Evolutionary conservation across 805 yeast genomes (phyloP), one percentile per base, ranked within the genome.

Genomic region (Wickerhamomyces silvicola): DNA sequence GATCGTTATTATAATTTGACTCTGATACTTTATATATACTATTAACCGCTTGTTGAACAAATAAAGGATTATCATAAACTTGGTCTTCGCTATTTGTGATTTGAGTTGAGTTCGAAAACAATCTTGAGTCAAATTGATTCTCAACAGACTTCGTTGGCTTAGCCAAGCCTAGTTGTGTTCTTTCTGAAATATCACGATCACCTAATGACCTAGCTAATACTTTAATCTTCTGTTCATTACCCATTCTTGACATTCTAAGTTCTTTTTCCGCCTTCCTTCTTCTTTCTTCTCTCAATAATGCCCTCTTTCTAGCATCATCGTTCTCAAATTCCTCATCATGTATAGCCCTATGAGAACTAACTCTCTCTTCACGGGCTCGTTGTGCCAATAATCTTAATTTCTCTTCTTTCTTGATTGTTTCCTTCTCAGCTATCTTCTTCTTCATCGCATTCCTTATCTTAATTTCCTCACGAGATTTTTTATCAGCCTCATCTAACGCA

Each of bases 401-500:
- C 36, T 68, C 72, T 43, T 76, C 83, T 38, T 66, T 70, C 24
- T 61, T 70, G 21, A 53, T 52, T 3, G 60, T 57, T 40, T 73
- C 73, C 43, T 68, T 61, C 41, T 71, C 78, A 11, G 73, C 73
- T 22, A 66, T 46, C 43, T 65, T 59, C 39, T 62, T 62, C 46
- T 68, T 70, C 56, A 70, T 54, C 22, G 65, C 66, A 16, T 72
- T 66, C 32, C 80, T 64, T 33, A 67, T 48, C 28, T 63, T 63
- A 21, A 80, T 63, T 35, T 75, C 78, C 28, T 72, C 69, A 30
- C 81, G 60, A 2, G 81, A 81, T 31, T 68, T 62, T 16, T 63
- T 57, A 31, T 77, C 90, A 1, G 92, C 94, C 11, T 60, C 59
- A 32, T 75, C 79, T 31, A 90, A 63, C 0, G 97, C 95, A 30